Evolutionary conservation across 2,329 filamentous ascomycete species (phyloP), one percentile per base, ranked within the genome.

Genomic region (Botrytis tulipae): DNA sequence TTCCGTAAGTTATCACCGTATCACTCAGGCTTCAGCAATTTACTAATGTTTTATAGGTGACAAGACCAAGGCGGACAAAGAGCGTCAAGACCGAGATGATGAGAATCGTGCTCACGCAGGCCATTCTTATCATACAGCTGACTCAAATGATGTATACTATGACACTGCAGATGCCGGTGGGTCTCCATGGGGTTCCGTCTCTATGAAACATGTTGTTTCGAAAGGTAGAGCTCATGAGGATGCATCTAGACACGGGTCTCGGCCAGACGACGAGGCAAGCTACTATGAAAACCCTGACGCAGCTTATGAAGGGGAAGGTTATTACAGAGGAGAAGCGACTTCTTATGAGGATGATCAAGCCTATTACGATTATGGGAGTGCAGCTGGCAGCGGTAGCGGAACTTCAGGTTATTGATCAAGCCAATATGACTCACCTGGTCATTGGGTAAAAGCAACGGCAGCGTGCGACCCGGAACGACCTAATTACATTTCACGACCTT

Each of bases 131-230:
- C 85, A 86, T 25, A 86, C 89, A 1, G 89, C 90, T 0, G 85
- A 87, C 32, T 84, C 89, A 5, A 83, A 84, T 22, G 89, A 92
- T 59, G 84, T 92, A 51, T 82, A 82, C 74, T 80, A 79, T 51
- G 86, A 87, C 67, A 85, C 87, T 20, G 48, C 66, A 8, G 84
- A 89, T 4, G 84, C 89, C 10, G 90, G 90, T 0, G 92, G 92
- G 0, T 83, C 93, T 4, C 92, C 92, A 0, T 94, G 91, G 92
- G 92, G 92, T 51, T 87, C 90, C 32, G 82, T 93, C 76, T 91
- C 87, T 75, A 85, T 93, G 82, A 86, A 84, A 57, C 83, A 87
- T 75, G 82, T 87, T 20, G 81, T 87, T 48, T 81, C 83, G 54
- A 80, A 81, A 40, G 85, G 85, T 22, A 84, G 82, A 74, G 81